Evolutionary conservation across 2,329 filamentous ascomycete species (phyloP).

Genomic region (Diaporthe nobilis): DNA sequence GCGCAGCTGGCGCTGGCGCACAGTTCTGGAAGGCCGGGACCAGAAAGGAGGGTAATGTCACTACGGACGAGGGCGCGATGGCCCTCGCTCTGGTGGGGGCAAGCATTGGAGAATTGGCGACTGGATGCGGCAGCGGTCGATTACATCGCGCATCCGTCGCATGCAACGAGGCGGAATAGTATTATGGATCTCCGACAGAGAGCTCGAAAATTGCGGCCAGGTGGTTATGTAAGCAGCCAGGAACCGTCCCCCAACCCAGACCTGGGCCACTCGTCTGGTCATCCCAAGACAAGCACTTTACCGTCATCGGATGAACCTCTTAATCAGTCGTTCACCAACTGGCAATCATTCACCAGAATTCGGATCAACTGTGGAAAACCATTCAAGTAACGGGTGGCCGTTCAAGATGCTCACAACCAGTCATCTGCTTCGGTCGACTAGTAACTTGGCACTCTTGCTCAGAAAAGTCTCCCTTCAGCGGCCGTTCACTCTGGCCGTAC

Average conservation of each 20-base stretch:
- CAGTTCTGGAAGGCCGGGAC: conserved; percentile 75
- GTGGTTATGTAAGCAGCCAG: conserved; percentile 33
- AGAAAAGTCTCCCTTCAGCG: not conserved
- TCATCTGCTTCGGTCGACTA: not conserved
- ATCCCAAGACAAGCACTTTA: not conserved
- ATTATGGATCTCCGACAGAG: not conserved
- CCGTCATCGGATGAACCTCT: conserved; percentile 5
- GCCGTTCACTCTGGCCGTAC: not conserved
- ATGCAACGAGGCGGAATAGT: not conserved
- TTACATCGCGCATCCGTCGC: conserved; percentile 27
- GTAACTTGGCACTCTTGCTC: not conserved
- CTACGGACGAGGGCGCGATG: conserved; percentile 61
- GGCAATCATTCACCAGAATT: not conserved
- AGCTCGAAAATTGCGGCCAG: conserved; percentile 37
- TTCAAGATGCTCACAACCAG: not conserved
- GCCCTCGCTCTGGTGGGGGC: conserved; percentile 73
- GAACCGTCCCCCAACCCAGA: not conserved
- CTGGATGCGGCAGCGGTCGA: conserved; percentile 27
- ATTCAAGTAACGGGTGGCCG: not conserved
- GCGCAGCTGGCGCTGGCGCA: conserved; percentile 49
- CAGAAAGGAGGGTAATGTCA: conserved; percentile 79
- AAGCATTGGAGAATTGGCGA: conserved; percentile 66
- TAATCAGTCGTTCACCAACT: not conserved
- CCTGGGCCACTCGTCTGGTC: not conserved
- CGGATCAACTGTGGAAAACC: too few species aligned